Conservation (phyloP, 202 grass and related monocot species). For the Zoysia matrella region DNA sequence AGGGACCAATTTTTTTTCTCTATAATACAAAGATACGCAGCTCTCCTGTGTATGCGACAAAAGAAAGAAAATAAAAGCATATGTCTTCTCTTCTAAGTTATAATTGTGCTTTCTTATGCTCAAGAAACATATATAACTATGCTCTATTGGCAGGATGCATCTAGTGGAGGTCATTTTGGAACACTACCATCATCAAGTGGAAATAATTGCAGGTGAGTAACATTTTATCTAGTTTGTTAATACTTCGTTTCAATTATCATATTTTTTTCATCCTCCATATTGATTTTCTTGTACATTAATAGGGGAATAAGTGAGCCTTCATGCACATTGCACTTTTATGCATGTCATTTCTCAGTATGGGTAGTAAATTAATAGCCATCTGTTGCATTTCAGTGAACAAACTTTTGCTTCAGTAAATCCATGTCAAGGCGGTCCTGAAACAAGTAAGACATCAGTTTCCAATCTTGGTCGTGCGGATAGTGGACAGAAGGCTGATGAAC, state of each 20-base stretch:
- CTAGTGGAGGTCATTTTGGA: conserved; percentile 50
- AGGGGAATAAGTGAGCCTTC: conserved; percentile 24
- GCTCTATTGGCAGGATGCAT: conserved; percentile 47
- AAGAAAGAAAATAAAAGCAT: too few relatives aligned
- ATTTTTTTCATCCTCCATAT: conserved; percentile 14
- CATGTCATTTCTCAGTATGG: conserved; percentile 13
- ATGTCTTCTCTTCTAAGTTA: not conserved
- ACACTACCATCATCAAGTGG: conserved; percentile 50
- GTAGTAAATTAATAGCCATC: conserved; percentile 36
- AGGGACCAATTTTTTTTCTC: too few relatives aligned
- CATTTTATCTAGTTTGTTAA: conserved; percentile 11
- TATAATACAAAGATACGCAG: too few relatives aligned
- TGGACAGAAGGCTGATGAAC: conserved; percentile 45
- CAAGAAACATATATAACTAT: not conserved
- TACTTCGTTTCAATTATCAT: not conserved
- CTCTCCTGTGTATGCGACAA: too few relatives aligned
- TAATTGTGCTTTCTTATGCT: conserved; percentile 16
- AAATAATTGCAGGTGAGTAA: conserved; percentile 44
- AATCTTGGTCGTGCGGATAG: conserved; percentile 39
- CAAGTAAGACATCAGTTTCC: conserved; percentile 12
- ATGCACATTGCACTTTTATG: conserved; percentile 26
- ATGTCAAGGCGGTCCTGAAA: conserved; percentile 21
- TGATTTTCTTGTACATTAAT: conserved; percentile 8
- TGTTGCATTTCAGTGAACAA: conserved; percentile 61
- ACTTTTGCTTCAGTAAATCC: conserved; percentile 45